Evolutionary conservation across 257 asterid species (phyloP).

Genomic region (Knoxia roxburghii): DNA sequence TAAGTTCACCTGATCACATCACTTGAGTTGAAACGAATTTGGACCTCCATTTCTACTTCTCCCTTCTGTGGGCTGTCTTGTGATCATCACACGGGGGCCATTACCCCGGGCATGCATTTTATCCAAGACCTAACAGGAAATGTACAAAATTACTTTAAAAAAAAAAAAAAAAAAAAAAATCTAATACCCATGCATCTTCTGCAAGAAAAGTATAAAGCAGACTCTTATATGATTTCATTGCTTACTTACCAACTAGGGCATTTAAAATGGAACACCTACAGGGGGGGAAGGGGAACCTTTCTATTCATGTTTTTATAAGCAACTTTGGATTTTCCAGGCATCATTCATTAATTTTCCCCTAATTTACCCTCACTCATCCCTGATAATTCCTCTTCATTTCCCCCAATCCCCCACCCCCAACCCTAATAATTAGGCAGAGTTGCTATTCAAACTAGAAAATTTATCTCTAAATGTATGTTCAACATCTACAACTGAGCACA

Average conservation of each 20-base stretch:
- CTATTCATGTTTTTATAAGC: no score
- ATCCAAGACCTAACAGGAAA: slow-evolving; percentile 62
- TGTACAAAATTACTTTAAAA: slow-evolving; percentile 12
- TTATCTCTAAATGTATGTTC: background rate
- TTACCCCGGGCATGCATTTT: slow-evolving; percentile 97
- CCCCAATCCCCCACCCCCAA: no score
- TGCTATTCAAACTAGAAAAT: no score
- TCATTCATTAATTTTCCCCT: no score
- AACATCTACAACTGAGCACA: background rate
- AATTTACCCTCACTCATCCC: no score
- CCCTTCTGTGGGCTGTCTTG: slow-evolving; percentile 99
- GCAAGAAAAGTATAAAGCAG: background rate
- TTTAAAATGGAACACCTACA: no score
- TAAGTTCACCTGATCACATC: background rate
- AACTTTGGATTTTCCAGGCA: no score
- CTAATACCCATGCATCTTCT: background rate
- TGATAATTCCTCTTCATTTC: no score
- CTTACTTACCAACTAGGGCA: no score
- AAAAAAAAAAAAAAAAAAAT: slow-evolving; percentile 14
- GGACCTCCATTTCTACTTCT: slow-evolving; percentile 87
- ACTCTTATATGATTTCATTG: background rate
- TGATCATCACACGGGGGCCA: slow-evolving; percentile 84
- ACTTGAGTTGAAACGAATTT: slow-evolving; percentile 2
- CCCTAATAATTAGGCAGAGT: no score
- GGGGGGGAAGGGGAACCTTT: no score